Evolutionary conservation across 169 alveolate species (phyloP).

Genomic region (Plasmodium malariae): DNA sequence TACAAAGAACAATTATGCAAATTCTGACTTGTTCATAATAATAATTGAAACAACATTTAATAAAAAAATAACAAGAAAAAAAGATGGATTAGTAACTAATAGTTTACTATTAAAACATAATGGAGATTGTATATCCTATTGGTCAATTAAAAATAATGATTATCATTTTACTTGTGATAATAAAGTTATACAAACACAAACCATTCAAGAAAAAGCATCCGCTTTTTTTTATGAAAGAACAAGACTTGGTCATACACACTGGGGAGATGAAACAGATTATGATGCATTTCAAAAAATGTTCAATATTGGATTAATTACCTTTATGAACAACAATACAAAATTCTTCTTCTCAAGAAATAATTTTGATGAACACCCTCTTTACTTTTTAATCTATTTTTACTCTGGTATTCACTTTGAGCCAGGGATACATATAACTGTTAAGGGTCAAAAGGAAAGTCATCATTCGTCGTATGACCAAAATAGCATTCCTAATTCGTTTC

Average conservation of each 20-base stretch:
- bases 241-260: constrained; percentile 56
- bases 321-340: constrained; percentile 34
- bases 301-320: constrained; percentile 55
- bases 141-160: constrained; percentile 51
- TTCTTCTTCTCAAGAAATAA: constrained; percentile 29
- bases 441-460: neutral
- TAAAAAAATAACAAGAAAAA: constrained; percentile 24
- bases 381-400: constrained; percentile 34
- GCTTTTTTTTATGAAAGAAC: constrained; percentile 62
- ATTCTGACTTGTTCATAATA: constrained; percentile 1
- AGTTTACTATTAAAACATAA: constrained; percentile 13
- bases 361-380: constrained; percentile 22
- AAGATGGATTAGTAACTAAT: constrained; percentile 19
- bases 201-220: constrained; percentile 40
- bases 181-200: constrained; percentile 36
- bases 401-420: constrained; percentile 69
- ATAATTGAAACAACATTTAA: constrained; percentile 21
- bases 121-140: constrained; percentile 55
- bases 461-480: constrained; percentile 17
- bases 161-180: constrained; percentile 48
- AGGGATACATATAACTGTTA: constrained; percentile 2
- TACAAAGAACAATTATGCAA: neutral
- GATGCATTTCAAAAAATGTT: constrained; percentile 71
- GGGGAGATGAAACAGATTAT: constrained; percentile 75
- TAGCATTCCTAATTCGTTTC: constrained; percentile 24